Percentiles rank a stretch among this genome's conserved stretches.
Evolutionary conservation across 1,139 yeast species (phyloP).

Genomic region (Suhomyces ambrosiae): DNA sequence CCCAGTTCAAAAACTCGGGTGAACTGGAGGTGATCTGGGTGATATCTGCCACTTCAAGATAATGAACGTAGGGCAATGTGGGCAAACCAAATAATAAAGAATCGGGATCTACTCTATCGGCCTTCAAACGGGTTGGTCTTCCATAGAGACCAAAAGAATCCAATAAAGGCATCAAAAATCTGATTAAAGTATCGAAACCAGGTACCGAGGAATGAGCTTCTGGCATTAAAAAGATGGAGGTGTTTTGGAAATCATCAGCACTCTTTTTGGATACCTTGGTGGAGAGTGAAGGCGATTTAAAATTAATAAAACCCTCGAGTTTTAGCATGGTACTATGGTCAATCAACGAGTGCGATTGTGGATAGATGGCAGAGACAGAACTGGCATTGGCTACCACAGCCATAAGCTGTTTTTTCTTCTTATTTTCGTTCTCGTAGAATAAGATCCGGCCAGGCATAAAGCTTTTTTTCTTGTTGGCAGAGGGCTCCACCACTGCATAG

Average conservation of each 20-base stretch:
- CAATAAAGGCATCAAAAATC: slow-evolving; percentile 81
- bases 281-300: slow-evolving; percentile 47
- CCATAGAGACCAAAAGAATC: slow-evolving; percentile 91
- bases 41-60: slow-evolving; percentile 50
- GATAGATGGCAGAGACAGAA: slow-evolving; percentile 90
- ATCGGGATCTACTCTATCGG: slow-evolving; percentile 77
- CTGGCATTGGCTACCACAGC: slow-evolving; percentile 74
- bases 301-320: slow-evolving; percentile 77
- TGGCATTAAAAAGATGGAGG: slow-evolving; percentile 92
- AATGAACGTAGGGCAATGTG: slow-evolving; percentile 83
- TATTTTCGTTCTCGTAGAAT: slow-evolving; percentile 64
- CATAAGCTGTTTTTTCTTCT: slow-evolving; percentile 72
- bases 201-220: slow-evolving; percentile 92
- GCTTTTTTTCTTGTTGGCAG: slow-evolving; percentile 43
- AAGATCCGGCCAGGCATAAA: slow-evolving; percentile 58
- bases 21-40: slow-evolving; percentile 14
- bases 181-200: slow-evolving; percentile 89
- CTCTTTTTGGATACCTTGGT: slow-evolving; percentile 44
- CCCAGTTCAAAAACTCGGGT: slow-evolving; percentile 50
- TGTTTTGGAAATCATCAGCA: slow-evolving; percentile 61
- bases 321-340: slow-evolving; percentile 88
- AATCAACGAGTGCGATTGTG: slow-evolving; percentile 76
- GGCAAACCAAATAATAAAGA: slow-evolving; percentile 91
- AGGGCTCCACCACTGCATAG: slow-evolving; percentile 88
- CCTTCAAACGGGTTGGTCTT: slow-evolving; percentile 83